A percentile compares a stretch with the other conserved stretches of the same genome.
Evolutionary conservation across 2,329 filamentous ascomycete species (phyloP).

Genomic region (Bipolaris gigantea): DNA sequence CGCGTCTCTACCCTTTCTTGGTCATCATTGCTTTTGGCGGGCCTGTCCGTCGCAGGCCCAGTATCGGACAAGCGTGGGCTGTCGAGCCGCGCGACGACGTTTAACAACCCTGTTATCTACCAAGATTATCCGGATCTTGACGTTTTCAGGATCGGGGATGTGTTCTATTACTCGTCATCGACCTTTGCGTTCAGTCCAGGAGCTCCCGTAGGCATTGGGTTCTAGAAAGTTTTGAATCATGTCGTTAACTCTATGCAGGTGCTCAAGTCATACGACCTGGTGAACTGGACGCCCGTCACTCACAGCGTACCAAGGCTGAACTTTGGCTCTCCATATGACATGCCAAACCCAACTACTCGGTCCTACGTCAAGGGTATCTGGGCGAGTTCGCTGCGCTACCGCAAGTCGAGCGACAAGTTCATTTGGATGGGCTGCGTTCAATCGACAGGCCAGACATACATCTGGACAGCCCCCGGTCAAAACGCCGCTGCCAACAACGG

Average conservation of each 20-base stretch:
- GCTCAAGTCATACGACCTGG: slow-evolving; percentile 58
- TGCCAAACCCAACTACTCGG: slow-evolving; percentile 44
- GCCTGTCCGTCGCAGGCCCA: slow-evolving; percentile 1
- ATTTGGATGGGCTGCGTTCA: slow-evolving; percentile 63
- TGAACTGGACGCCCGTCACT: slow-evolving; percentile 52
- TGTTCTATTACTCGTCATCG: slow-evolving; percentile 59
- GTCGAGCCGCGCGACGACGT: slow-evolving; percentile 27
- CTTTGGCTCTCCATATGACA: slow-evolving; percentile 52
- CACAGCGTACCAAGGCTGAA: slow-evolving; percentile 46
- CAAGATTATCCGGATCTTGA: slow-evolving; percentile 60
- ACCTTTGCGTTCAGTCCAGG: slow-evolving; percentile 61
- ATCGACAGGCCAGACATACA: slow-evolving; percentile 52
- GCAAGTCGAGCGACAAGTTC: slow-evolving; percentile 52
- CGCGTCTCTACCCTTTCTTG: slow-evolving; percentile 1
- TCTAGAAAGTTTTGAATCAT: too few relatives aligned
- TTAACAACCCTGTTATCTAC: slow-evolving; percentile 59
- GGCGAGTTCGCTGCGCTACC: slow-evolving; percentile 59
- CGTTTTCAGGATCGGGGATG: slow-evolving; percentile 54
- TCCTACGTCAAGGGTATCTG: slow-evolving; percentile 60
- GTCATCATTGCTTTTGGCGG: background rate
- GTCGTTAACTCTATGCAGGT: slow-evolving; percentile 29
- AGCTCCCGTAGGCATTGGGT: slow-evolving; percentile 45
- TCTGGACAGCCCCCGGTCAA: slow-evolving; percentile 54
- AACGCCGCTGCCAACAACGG: slow-evolving; percentile 43
- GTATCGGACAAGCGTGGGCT: background rate